Conservation (phyloP, 2,329 filamentous ascomycete genomes). For the Tympanopsis confertula region DNA sequence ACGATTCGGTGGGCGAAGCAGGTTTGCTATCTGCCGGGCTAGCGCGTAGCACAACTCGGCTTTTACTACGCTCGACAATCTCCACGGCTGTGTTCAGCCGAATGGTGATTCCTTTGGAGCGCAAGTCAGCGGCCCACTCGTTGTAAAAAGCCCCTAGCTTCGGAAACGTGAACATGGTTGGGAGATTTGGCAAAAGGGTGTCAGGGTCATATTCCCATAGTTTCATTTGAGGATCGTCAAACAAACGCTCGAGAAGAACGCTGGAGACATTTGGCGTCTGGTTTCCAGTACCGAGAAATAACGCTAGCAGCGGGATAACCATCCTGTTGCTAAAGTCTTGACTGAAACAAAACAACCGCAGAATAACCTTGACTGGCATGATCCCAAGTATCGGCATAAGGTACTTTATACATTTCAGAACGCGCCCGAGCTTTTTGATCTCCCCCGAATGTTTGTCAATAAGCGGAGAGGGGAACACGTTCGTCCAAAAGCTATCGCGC, state of each 20-base stretch:
- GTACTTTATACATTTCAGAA: slow-evolving; percentile 44
- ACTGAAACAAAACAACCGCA: slow-evolving; percentile 58
- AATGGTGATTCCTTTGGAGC: slow-evolving; percentile 41
- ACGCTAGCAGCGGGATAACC: slow-evolving; percentile 58
- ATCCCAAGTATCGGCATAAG: slow-evolving; percentile 49
- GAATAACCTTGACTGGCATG: slow-evolving; percentile 50
- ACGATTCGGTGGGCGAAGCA: slow-evolving; percentile 19
- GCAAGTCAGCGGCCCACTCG: slow-evolving; percentile 41
- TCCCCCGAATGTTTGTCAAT: slow-evolving; percentile 41
- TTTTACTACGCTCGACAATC: slow-evolving; percentile 36
- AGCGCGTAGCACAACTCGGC: slow-evolving; percentile 36
- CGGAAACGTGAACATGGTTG: slow-evolving; percentile 56
- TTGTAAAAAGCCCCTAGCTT: slow-evolving; percentile 50
- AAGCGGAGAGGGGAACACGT: slow-evolving; percentile 49
- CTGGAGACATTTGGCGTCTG: slow-evolving; percentile 61
- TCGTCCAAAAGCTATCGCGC: slow-evolving; percentile 49
- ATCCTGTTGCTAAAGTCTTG: slow-evolving; percentile 62
- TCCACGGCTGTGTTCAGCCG: slow-evolving; percentile 41
- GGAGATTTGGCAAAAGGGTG: slow-evolving; percentile 43
- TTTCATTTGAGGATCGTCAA: slow-evolving; percentile 44
- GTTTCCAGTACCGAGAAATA: slow-evolving; percentile 67
- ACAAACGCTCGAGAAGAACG: slow-evolving; percentile 52
- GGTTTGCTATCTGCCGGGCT: slow-evolving; percentile 31
- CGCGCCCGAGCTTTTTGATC: slow-evolving; percentile 40
- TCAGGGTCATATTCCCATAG: slow-evolving; percentile 46